Evolutionary conservation across 2,329 filamentous ascomycete genomes (phyloP), one percentile per base, ranked within the genome.

Genomic region (Grosmannia huntii): DNA sequence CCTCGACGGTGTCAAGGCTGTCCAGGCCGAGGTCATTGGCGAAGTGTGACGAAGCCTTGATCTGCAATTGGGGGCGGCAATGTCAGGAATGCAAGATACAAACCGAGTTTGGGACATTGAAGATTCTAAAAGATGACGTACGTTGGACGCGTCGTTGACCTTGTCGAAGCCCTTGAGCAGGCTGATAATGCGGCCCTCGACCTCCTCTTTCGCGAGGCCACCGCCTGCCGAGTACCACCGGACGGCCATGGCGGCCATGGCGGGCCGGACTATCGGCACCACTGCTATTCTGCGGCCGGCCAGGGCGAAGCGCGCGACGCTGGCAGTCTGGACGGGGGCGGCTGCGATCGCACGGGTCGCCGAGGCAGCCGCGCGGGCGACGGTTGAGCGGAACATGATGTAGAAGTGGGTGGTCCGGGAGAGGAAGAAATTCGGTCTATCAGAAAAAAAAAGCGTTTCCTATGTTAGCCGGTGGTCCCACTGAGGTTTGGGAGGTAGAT

Each of bases 121-220:
- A 28, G 28, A 7, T 3, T 5, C 28, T 11, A 38, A 53, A 11
- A 16, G 41, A n/a, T 52, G 31, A 75, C 76, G 64, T 81, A 86
- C 83, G 73, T 84, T 84, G 66, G 70, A 69, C 60, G 78, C 74
- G 68, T 86, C 82, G 72, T 83, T 82, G 74, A 91, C 89, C 87
- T 99, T 99, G 79, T 99, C 94, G 72, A 97, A 99, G 73, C 91
- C 92, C 77, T 90, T 87, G 74, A 99, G 75, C 68, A 99, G 79
- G 74, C 90, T 88, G 73, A 95, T 81, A 80, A 97, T 96, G 71
- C 92, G 84, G 61, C 89, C 89, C 77, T 95, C 86, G 60, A 96
- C 88, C 77, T 96, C 90, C 60, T 65, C 62, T 66, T 68, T 68
- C 60, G 67, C 65, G 28, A 97, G 82, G 65, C 86, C 85, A 63